Base-by-base conservation (phyloP, 345 rosid genomes). In the Corchorus capsularis region DNA sequence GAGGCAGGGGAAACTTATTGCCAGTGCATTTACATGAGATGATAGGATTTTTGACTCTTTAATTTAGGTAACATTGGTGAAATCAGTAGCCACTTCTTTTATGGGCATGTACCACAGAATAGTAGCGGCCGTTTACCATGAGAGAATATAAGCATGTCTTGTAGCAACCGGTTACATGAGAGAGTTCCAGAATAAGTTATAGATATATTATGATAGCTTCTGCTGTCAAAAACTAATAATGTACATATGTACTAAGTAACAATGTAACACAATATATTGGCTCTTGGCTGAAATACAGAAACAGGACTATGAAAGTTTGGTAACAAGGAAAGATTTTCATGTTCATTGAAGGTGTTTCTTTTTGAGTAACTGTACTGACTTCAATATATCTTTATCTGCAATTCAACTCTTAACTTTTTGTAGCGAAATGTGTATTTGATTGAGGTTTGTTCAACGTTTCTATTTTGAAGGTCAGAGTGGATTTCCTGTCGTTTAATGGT, bases 381-480 rank as follows among this genome's bases (percentile, higher is more conserved):
- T 45, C 27, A 11, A 56, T 56, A 47, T 69, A n/a, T 15, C 15
- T 73, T 47, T 32, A 27, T 47, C 56, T 13, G 20, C 34, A 6
- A 47, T 5, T 20, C 9, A 53, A 19, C 9, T 59, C 22, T 27
- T 72, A 56, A 20, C 1, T 73, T 49, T 34, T 50, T 2, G 45
- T 49, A 47, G 47, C 56, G 15, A 35, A 32, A 50, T 32, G 9
- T 14, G 16, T n/a, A 17, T 9, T 49, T 69, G 60, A 69, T 69
- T 45, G 52, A 17, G 17, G 6, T 46, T 69, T 2, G 27, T 50
- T 22, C 11, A 66, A 20, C n/a, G 10, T 73, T 61, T 73, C 70
- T 22, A 2, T 53, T 79, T 73, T 85, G 89, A 84, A 96, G 98
- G 91, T 92, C 75, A 90, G 96, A 78, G 88, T 90, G 75, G 96